Percentiles rank a stretch among this genome's conserved stretches.
These are phyloP conservation scores for Trichoderma polysporum DNA, from an alignment of 2,329 filamentous ascomycete species.

Conservation along the genomic window DNA sequence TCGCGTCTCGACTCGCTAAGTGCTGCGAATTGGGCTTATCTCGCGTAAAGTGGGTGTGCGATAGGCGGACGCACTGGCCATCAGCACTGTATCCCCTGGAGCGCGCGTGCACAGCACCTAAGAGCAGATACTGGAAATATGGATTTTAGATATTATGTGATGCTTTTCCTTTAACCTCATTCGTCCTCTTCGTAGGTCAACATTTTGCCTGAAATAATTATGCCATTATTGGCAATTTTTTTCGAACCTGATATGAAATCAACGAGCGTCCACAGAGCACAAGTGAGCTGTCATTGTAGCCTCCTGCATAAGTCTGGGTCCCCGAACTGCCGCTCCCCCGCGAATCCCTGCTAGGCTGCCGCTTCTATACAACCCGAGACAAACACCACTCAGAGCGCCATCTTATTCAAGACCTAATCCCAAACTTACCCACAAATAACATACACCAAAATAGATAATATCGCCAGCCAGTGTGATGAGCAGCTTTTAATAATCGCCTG, in stretches of 20 bases:
- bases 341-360: neutral
- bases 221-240: neutral
- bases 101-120: neutral
- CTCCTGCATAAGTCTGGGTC: neutral
- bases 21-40: conserved; percentile 1
- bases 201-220: neutral
- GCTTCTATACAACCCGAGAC: too few relatives aligned
- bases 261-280: neutral
- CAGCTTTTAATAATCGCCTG: conserved; percentile 22
- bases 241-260: neutral
- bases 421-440: conserved; percentile 23
- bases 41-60: conserved; percentile 20
- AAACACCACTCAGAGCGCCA: conserved; percentile 1
- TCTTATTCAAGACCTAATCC: conserved; percentile 26
- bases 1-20: conserved; percentile 17
- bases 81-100: conserved; percentile 3
- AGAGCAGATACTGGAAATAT: too few relatives aligned
- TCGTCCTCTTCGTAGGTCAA: neutral
- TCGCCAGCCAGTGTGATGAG: conserved; percentile 20
- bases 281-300: neutral
- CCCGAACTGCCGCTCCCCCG: neutral
- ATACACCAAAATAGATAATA: conserved; percentile 24
- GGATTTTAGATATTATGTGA: too few relatives aligned
- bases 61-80: neutral
- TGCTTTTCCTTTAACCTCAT: neutral